Conservation (phyloP, 2,329 filamentous ascomycete species). For the Aspergillus sp. region DNA sequence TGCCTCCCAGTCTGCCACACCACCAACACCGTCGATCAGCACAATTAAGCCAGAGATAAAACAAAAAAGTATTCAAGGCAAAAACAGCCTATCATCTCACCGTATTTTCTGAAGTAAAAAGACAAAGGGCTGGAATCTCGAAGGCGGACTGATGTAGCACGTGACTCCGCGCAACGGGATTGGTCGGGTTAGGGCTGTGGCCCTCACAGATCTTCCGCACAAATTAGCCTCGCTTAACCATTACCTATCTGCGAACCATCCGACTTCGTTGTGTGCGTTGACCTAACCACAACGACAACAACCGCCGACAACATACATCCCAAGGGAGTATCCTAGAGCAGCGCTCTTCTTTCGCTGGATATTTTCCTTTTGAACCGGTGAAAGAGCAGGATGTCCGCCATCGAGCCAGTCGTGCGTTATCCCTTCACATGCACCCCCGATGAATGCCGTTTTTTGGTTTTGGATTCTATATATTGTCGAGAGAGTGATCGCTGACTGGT, state of each 20-base stretch:
- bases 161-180: constrained; percentile 18
- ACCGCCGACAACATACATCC: constrained; percentile 43
- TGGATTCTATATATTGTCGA: constrained; percentile 2
- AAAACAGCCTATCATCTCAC: too few species aligned
- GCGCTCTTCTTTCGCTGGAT: constrained; percentile 37
- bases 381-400: constrained; percentile 59
- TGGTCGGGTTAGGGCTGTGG: constrained; percentile 36
- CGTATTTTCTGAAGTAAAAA: too few species aligned
- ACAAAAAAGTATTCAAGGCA: too few species aligned
- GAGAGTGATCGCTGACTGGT: constrained; percentile 36
- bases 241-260: constrained; percentile 27
- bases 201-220: constrained; percentile 32
- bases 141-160: constrained; percentile 10
- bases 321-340: constrained; percentile 38
- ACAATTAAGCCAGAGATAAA: too few species aligned
- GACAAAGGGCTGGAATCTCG: too few species aligned
- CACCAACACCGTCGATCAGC: too few species aligned
- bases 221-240: constrained; percentile 39
- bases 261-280: constrained; percentile 40
- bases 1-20: too few species aligned
- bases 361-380: constrained; percentile 38
- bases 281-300: constrained; percentile 43
- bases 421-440: constrained; percentile 6
- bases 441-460: neutral
- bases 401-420: constrained; percentile 60